Conservation (phyloP, 176 grass and related monocot species). For the Juncus inflexus region DNA sequence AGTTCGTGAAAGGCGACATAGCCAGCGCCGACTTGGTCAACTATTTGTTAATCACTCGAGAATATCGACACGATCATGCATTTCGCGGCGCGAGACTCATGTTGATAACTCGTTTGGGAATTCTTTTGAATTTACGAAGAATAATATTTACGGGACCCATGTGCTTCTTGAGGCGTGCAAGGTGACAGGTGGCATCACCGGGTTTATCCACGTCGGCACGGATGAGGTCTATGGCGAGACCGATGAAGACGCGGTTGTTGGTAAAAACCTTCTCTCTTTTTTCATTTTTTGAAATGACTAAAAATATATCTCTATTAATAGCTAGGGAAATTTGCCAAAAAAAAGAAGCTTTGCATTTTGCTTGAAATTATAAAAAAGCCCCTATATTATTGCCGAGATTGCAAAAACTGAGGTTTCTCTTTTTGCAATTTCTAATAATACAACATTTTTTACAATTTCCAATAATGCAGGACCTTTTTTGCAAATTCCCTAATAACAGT, state of each 20-base stretch:
- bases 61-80: constrained; percentile 87
- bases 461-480: too few species aligned
- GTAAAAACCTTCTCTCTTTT: not conserved
- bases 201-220: constrained; percentile 80
- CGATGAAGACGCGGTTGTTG: constrained; percentile 71
- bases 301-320: too few species aligned
- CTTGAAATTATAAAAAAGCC: too few species aligned
- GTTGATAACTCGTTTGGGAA: constrained; percentile 86
- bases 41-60: constrained; percentile 65
- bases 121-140: constrained; percentile 85
- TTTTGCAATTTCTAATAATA: too few species aligned
- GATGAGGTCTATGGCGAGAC: constrained; percentile 80
- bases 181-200: constrained; percentile 63
- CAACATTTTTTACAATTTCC: too few species aligned
- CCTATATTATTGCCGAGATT: too few species aligned
- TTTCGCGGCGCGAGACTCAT: constrained; percentile 77
- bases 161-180: constrained; percentile 82
- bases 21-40: constrained; percentile 79
- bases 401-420: too few species aligned
- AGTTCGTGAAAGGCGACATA: constrained; percentile 87
- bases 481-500: too few species aligned
- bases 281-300: too few species aligned
- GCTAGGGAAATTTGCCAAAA: too few species aligned
- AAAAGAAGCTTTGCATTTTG: too few species aligned
- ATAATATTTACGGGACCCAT: constrained; percentile 80